These are phyloP conservation scores for Saccharum officinarum DNA, from an alignment of 176 grass and related monocot species.

Conservation along the genomic window DNA sequence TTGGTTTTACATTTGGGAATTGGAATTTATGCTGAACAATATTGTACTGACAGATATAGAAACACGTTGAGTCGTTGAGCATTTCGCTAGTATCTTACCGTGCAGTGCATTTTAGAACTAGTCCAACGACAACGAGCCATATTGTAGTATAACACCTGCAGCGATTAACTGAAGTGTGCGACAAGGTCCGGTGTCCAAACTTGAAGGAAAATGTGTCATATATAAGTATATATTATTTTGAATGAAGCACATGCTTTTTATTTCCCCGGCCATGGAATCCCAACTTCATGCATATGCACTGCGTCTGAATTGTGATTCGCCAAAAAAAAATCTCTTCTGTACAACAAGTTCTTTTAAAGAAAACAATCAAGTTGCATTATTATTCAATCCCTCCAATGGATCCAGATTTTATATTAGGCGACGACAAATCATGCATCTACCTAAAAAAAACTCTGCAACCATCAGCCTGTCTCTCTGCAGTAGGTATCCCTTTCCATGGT, in stretches of 20 bases:
- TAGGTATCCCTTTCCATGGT: neutral
- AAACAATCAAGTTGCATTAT: neutral
- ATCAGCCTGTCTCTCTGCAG: neutral
- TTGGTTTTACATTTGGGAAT: no score
- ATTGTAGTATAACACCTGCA: no score
- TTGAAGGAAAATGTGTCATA: neutral
- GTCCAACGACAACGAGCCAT: no score
- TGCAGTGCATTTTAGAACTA: no score
- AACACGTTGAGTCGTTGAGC: no score
- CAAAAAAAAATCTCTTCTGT: neutral
- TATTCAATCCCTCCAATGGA: no score
- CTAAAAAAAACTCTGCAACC: neutral
- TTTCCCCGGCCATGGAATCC: neutral
- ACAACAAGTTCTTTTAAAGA: neutral
- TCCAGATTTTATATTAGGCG: neutral
- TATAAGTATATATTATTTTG: no score
- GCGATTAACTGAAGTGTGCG: neutral
- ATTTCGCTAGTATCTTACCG: no score
- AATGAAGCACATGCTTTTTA: neutral
- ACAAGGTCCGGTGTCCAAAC: neutral
- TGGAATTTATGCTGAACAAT: no score
- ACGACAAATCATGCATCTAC: neutral
- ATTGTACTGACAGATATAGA: no score
- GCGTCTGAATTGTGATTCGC: neutral
- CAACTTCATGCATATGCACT: neutral